phyloP scores from a whole-genome alignment of 352 stramenopile genomes.

The Pythium plurisporium region DNA sequence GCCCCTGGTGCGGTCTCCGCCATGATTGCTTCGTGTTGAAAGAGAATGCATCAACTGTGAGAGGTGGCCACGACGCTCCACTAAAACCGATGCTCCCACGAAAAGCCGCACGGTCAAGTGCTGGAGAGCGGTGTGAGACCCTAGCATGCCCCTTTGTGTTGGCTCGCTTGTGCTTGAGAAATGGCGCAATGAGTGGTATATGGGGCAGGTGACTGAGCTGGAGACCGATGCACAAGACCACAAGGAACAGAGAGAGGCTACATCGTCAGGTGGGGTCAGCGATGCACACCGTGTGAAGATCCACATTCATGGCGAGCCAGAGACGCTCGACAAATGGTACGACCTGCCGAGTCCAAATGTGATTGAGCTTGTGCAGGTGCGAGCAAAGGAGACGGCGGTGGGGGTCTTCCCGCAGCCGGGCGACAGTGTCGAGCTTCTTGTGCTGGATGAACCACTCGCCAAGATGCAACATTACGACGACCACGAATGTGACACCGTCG shows the following conservation, averaged over 20 bases:
- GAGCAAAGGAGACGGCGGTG: constrained; percentile 25
- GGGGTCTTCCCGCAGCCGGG: constrained; percentile 32
- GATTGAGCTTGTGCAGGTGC: constrained; percentile 24
- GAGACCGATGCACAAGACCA: not conserved
- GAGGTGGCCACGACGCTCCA: not conserved
- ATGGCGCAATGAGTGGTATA: constrained; percentile 45
- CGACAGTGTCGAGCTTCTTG: constrained; percentile 37
- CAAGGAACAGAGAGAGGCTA: not conserved
- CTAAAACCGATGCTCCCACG: constrained; percentile 5
- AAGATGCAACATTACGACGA: constrained; percentile 9
- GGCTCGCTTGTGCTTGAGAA: constrained; percentile 34
- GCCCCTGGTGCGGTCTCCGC: not conserved
- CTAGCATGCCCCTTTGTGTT: constrained; percentile 10
- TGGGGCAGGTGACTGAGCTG: constrained; percentile 29
- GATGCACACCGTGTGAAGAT: constrained; percentile 3
- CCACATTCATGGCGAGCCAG: constrained; percentile 44
- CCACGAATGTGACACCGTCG: no score
- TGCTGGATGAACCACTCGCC: constrained; percentile 28
- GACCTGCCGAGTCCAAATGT: constrained; percentile 19
- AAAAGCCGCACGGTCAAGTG: no score
- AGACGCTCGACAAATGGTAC: constrained; percentile 48
- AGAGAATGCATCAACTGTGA: not conserved
- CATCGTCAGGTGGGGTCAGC: no score
- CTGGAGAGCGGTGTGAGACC: no score
- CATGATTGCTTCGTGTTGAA: not conserved